Evolutionary conservation across 805 yeast genomes (phyloP), one percentile per base, ranked within the genome.

Genomic region (Henningerozyma blattae): DNA sequence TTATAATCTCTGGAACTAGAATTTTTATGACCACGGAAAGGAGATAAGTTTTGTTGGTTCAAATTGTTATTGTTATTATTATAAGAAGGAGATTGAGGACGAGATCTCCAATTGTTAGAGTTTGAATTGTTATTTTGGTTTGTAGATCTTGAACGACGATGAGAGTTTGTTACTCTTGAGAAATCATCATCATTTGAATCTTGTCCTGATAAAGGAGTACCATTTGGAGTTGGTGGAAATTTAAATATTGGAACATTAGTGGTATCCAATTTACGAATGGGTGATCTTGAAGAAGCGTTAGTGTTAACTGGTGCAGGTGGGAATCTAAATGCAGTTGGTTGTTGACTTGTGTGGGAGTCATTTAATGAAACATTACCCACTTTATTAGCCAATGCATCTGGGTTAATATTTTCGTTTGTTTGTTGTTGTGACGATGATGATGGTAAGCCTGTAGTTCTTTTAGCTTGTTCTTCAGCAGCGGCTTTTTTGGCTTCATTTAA

Each of bases 401-500:
- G 9, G 10, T 7, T 7, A 10, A 10, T 20, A 20, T 20, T 10
- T 20, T 7, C 7, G 10, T 35, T 37, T 4, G 44, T 35, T n/a
- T 44, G 37, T 25, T 39, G 44, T 28, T 48, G 45, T 4, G 44
- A 38, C 15, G 35, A 34, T 13, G 36, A 40, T 9, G 10, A 6
- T 5, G 15, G 5, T 8, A 45, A 44, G 16, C 43, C 44, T 2
- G 42, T 38, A 9, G 42, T 58, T 55, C 86, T 70, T 54, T 84
- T 91, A 2, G 81, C 77, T 52, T 78, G 85, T 27, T 77, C 87
- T 44, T 77, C 77, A 5, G 95, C 95, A 13, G 98, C 98, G 6
- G 96, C 96, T 45, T 78, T 78, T 47, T 83, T 86, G 8, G 97
- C 98, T 59, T 89, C 98, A 35, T 77, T 77, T 35, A 89, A 65